A percentile compares a stretch with the other conserved stretches of the same genome.
These are phyloP conservation scores for Nakazawaea siamensis DNA, from an alignment of 805 yeast genomes.

Conservation along the genomic window DNA sequence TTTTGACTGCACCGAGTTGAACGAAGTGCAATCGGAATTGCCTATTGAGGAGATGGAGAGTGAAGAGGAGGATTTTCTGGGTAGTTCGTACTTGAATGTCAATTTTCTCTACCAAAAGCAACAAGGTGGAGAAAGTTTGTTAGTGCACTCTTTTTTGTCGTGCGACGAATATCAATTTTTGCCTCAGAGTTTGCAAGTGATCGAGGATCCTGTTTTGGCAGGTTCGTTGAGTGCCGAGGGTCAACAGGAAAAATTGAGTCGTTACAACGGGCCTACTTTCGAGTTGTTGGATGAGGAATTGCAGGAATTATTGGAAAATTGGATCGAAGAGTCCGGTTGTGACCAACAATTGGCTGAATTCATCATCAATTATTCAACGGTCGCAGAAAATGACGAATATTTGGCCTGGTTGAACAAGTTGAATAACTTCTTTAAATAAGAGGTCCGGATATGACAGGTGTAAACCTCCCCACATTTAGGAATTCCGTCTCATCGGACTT, in stretches of 20 bases:
- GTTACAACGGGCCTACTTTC: conserved; percentile 39
- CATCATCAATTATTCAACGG: conserved; percentile 30
- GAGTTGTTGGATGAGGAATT: conserved; percentile 35
- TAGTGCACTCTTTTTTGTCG: conserved; percentile 9
- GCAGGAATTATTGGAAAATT: conserved; percentile 33
- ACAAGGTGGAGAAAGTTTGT: conserved; percentile 5
- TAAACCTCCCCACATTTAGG: too few relatives aligned
- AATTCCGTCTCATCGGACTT: too few relatives aligned
- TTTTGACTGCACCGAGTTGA: conserved; percentile 11
- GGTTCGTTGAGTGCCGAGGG: conserved; percentile 8
- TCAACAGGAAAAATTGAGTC: conserved; percentile 21
- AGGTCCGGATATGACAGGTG: too few relatives aligned
- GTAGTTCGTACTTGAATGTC: conserved; percentile 9
- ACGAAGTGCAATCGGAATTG: conserved; percentile 4
- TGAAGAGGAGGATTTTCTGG: conserved; percentile 5
- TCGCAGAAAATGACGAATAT: conserved; percentile 37
- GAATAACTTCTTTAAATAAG: conserved; percentile 8
- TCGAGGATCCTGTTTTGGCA: conserved; percentile 9
- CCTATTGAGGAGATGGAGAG: conserved; percentile 1
- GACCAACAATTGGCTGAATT: conserved; percentile 34
- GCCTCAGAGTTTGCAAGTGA: conserved; percentile 8
- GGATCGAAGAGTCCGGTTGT: conserved; percentile 30
- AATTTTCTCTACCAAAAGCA: conserved; percentile 10
- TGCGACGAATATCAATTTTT: conserved; percentile 6
- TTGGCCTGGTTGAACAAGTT: conserved; percentile 30